Evolutionary conservation across 1,139 yeast genomes (phyloP).

Genomic region (Yamadazyma triangularis): DNA sequence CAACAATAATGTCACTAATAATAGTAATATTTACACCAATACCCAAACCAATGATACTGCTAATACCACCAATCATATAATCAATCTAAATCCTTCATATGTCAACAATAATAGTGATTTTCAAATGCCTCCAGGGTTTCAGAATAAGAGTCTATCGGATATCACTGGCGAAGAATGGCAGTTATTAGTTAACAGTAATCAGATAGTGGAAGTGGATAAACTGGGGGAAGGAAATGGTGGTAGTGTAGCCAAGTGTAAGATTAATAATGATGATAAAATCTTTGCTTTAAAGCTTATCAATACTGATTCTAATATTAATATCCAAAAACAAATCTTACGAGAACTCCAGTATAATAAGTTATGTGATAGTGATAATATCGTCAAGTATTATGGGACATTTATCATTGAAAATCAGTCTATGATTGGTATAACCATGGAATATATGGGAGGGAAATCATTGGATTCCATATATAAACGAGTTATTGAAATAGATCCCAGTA

Average conservation of each 20-base stretch:
- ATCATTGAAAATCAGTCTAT: slow-evolving; percentile 70
- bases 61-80: not conserved
- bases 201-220: slow-evolving; percentile 40
- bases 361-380: slow-evolving; percentile 81
- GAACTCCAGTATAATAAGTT: slow-evolving; percentile 84
- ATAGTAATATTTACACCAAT: not conserved
- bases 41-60: not conserved
- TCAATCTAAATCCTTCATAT: slow-evolving; percentile 2
- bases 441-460: slow-evolving; percentile 87
- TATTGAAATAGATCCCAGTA: slow-evolving; percentile 59
- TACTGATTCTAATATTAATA: slow-evolving; percentile 76
- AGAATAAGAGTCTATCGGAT: slow-evolving; percentile 39
- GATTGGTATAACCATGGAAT: slow-evolving; percentile 92
- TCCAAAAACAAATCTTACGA: slow-evolving; percentile 78
- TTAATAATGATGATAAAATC: slow-evolving; percentile 40
- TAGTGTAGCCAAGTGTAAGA: slow-evolving; percentile 68
- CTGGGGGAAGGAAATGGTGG: slow-evolving; percentile 97
- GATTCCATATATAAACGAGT: slow-evolving; percentile 81
- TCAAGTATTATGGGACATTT: slow-evolving; percentile 88
- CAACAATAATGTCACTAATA: not conserved
- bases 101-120: slow-evolving; percentile 1
- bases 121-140: not conserved
- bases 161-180: slow-evolving; percentile 81
- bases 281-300: slow-evolving; percentile 85
- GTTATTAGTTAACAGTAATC: slow-evolving; percentile 46